Evolutionary conservation across 129 eudicot genomes (phyloP).

Genomic region (Centrapalus pauciflorus): DNA sequence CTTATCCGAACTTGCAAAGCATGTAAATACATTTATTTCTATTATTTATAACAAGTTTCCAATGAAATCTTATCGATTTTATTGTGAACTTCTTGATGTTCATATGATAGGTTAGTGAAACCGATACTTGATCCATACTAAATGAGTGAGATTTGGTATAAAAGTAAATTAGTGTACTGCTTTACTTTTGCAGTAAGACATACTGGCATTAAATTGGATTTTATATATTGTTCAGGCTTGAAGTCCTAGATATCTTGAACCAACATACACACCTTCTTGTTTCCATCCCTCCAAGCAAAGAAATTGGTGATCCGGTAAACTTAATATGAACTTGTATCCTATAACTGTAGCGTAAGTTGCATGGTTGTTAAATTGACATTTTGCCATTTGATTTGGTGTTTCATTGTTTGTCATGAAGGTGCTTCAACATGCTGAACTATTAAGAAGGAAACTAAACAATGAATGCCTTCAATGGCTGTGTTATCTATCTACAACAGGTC

Average conservation of each 20-base stretch:
- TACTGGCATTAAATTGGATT: not conserved
- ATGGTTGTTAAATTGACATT: not conserved
- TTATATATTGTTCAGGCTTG: conserved; percentile 43
- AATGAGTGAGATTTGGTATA: not conserved
- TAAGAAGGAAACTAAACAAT: conserved; percentile 34
- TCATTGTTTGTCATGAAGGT: conserved; percentile 35
- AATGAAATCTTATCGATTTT: not conserved
- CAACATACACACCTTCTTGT: conserved; percentile 63
- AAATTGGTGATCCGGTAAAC: conserved; percentile 80
- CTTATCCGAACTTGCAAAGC: not conserved
- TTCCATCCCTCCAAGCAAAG: conserved; percentile 63
- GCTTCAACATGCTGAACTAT: conserved; percentile 52
- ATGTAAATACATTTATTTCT: not conserved
- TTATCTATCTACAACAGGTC: conserved; percentile 83
- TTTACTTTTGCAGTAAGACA: not conserved
- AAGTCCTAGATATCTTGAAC: conserved; percentile 49
- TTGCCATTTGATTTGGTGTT: not conserved
- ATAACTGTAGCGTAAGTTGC: not conserved
- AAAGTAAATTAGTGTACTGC: not conserved
- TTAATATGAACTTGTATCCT: not conserved
- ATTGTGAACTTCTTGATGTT: too few relatives aligned
- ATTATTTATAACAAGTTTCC: not conserved
- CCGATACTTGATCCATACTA: not conserved
- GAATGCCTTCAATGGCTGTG: conserved; percentile 73
- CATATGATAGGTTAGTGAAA: not conserved